Conservation (phyloP, 1,284 basidiomycete genomes). For the Cutaneotrichosporon arboriforme region DNA sequence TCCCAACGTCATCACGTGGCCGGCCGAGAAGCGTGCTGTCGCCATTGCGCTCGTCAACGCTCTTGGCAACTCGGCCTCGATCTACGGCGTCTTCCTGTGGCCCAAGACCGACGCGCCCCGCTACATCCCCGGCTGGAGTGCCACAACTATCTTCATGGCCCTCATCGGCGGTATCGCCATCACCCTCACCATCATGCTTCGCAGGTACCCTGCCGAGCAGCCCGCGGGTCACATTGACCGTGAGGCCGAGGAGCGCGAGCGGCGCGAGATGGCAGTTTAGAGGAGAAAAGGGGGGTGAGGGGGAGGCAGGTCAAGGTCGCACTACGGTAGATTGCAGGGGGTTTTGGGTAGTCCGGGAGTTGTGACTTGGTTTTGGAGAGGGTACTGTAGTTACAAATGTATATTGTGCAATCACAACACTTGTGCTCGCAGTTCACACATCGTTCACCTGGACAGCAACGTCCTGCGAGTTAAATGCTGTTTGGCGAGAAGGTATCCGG, state of each 20-base stretch:
- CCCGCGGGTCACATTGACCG: background rate
- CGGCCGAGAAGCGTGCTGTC: slow-evolving; percentile 49
- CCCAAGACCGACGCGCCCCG: slow-evolving; percentile 46
- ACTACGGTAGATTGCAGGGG: too few species aligned
- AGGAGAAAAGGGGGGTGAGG: too few species aligned
- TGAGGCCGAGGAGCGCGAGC: background rate
- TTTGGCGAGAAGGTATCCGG: too few species aligned
- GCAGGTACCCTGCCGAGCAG: background rate
- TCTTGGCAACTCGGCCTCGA: slow-evolving; percentile 43
- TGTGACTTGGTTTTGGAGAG: too few species aligned
- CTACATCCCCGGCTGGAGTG: slow-evolving; percentile 50
- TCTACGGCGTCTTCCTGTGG: slow-evolving; percentile 53
- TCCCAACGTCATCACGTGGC: slow-evolving; percentile 42
- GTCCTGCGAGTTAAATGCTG: too few species aligned
- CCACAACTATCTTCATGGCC: slow-evolving; percentile 45
- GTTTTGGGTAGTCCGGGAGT: too few species aligned
- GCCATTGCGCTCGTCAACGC: slow-evolving; percentile 48
- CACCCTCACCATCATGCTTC: slow-evolving; percentile 37
- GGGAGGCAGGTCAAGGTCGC: too few species aligned
- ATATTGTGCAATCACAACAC: too few species aligned
- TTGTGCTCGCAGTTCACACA: too few species aligned
- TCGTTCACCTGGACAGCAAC: too few species aligned
- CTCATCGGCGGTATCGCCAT: slow-evolving; percentile 43
- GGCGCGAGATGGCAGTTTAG: too few species aligned
- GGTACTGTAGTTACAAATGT: too few species aligned